A percentile compares a stretch with the other conserved stretches of the same genome.
phyloP scores from a whole-genome alignment of 2,329 filamentous ascomycete genomes.

The Arthrinium puccinioides region DNA sequence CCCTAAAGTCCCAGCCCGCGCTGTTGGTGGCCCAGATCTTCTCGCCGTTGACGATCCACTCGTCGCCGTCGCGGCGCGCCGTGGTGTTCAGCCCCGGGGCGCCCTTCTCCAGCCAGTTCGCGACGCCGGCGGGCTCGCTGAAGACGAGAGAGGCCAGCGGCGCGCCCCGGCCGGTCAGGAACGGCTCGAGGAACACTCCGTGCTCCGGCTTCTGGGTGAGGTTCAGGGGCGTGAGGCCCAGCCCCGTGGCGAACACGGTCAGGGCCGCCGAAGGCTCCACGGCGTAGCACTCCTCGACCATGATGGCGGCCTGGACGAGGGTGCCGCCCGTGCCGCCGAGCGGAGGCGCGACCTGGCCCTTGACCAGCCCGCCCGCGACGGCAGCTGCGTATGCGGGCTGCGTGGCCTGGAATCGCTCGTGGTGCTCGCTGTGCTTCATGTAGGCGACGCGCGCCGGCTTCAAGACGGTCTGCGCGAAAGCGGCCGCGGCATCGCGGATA shows the following conservation, averaged over 20 bases:
- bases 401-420: conserved; percentile 37
- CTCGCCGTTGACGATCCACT: conserved; percentile 46
- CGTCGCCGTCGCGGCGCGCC: conserved; percentile 37
- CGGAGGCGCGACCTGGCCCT: conserved; percentile 34
- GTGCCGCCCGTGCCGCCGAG: conserved; percentile 37
- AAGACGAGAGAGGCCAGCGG: conserved; percentile 43
- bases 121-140: conserved; percentile 43
- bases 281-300: conserved; percentile 45
- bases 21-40: conserved; percentile 51
- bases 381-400: conserved; percentile 37
- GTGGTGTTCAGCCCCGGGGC: conserved; percentile 40
- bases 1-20: conserved; percentile 44
- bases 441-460: conserved; percentile 13
- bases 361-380: conserved; percentile 35
- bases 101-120: conserved; percentile 44
- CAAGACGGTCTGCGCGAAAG: conserved; percentile 14
- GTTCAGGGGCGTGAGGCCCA: conserved; percentile 44
- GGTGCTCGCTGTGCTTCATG: conserved; percentile 8
- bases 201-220: conserved; percentile 32
- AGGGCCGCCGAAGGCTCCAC: conserved; percentile 41
- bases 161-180: conserved; percentile 33
- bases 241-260: conserved; percentile 42
- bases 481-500: conserved; percentile 12
- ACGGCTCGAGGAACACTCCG: conserved; percentile 36
- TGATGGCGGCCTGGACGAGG: conserved; percentile 39